Conservation (phyloP, 2,329 filamentous ascomycete species). For the Sporothrix curviconia region DNA sequence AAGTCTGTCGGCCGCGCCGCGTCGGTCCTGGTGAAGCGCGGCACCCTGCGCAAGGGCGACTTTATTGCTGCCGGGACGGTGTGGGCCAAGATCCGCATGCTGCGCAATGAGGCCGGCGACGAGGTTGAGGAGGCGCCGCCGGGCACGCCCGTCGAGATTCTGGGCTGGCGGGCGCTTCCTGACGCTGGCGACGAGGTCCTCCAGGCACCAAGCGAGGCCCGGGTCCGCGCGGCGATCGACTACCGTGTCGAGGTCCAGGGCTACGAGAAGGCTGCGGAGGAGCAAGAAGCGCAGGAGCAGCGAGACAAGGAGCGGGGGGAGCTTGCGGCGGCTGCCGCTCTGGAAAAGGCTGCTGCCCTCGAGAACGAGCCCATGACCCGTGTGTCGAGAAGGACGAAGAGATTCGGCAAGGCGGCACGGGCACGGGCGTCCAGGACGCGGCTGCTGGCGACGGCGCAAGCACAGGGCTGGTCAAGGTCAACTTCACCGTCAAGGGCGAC, state of each 20-base stretch:
- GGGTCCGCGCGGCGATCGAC: constrained; percentile 69
- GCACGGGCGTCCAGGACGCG: too few species aligned
- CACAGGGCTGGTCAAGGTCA: constrained; percentile 49
- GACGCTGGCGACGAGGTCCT: constrained; percentile 81
- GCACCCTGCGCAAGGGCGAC: constrained; percentile 75
- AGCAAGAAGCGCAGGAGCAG: constrained; percentile 67
- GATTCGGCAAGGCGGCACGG: too few species aligned
- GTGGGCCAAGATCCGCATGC: constrained; percentile 76
- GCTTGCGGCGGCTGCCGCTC: constrained; percentile 34
- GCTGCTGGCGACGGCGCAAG: constrained; percentile 22
- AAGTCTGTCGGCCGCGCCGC: constrained; percentile 80
- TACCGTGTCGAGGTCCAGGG: constrained; percentile 69
- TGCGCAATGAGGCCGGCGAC: constrained; percentile 78
- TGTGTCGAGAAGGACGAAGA: too few species aligned
- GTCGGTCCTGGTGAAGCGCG: constrained; percentile 80
- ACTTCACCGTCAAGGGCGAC: constrained; percentile 86
- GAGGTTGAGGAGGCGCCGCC: constrained; percentile 69
- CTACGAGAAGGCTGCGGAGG: constrained; percentile 67
- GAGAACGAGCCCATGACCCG: too few species aligned
- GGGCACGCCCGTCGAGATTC: constrained; percentile 83
- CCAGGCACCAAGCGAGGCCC: constrained; percentile 71
- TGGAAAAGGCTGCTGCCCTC: constrained; percentile 31
- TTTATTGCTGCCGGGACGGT: constrained; percentile 81
- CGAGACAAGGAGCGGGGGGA: constrained; percentile 50
- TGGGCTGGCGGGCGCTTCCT: constrained; percentile 85